A percentile compares a stretch with the other conserved stretches of the same genome.
Conservation (phyloP, 129 eudicot species). For the Kitagawia praeruptora region DNA sequence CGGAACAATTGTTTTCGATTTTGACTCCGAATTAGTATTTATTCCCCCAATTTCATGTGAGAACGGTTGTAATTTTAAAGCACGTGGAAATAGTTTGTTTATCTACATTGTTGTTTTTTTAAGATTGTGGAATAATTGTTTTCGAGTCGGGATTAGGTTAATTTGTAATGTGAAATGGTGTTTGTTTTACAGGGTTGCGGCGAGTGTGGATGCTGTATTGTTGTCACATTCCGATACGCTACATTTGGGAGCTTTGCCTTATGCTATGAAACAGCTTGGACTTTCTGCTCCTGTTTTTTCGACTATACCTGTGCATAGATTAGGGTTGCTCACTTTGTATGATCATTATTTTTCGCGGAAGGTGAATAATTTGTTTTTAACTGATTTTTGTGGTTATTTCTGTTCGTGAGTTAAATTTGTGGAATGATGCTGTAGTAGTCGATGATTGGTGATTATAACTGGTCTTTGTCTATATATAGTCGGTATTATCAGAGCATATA, state of each 20-base stretch:
- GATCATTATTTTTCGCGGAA: constrained; percentile 82
- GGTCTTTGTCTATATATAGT: not conserved
- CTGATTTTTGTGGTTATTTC: not conserved
- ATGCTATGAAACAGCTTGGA: constrained; percentile 78
- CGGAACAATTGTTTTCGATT: too few species aligned
- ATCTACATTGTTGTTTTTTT: too few species aligned
- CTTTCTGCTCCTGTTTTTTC: constrained; percentile 76
- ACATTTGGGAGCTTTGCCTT: constrained; percentile 87
- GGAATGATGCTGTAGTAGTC: too few species aligned
- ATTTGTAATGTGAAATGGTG: constrained; percentile 18
- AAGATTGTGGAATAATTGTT: too few species aligned
- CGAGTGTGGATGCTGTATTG: constrained; percentile 74
- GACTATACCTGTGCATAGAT: constrained; percentile 76
- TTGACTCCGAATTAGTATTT: too few species aligned
- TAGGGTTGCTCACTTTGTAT: constrained; percentile 82
- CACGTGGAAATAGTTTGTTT: too few species aligned
- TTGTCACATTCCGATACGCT: constrained; percentile 81
- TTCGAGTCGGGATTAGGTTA: too few species aligned
- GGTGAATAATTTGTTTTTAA: constrained; percentile 29
- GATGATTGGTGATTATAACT: not conserved
- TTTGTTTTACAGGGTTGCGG: constrained; percentile 54
- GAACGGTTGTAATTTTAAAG: too few species aligned
- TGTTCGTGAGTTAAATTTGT: not conserved
- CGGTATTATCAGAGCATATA: not conserved
- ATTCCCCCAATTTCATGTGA: too few species aligned